Evolutionary conservation across 2,329 filamentous ascomycete species (phyloP), one percentile per base, ranked within the genome.

Genomic region (Phaeomoniella chlamydospora): DNA sequence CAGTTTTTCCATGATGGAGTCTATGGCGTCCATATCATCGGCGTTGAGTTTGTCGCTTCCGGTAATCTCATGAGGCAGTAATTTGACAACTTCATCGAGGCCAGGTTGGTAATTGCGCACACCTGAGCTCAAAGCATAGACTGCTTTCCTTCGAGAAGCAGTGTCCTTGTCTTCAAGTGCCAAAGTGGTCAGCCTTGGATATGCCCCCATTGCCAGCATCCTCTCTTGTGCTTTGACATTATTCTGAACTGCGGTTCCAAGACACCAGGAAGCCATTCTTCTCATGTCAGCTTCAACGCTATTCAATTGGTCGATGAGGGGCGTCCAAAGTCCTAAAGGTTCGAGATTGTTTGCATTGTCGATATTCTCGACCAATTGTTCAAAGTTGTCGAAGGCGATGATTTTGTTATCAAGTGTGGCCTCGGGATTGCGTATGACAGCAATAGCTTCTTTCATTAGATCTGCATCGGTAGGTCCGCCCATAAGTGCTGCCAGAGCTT

Each of bases 271-370:
- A 2, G 88, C 87, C 72, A 85, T 86, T 49, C 68, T 75, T 44
- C 87, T 69, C 50, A 94, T 65, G 43, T 90, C 81, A 4, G 67
- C 54, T 51, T 90, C 79, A 9, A 71, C 66, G 49, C 77, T 69
- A 34, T 68, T 65, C 11, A 98, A 66, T 43, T 80, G 74, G 5
- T 67, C 59, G 9, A 94, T 64, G 29, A 98, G 65, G 6, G 84
- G 84, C 9, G 72, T 70, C 90, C 90, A 98, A 18, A 96, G 68
- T 4, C 71, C 70, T 14, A 94, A 64, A 17, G 72, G 72, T 45
- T 77, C 77, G 47, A 98, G 72, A 61, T 94, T 92, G 66, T 96
- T 98, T 39, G 90, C 88, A 57, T 98, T 98, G 67, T 98, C 90
- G 48, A 96, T 75, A 43, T 74, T 77, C 65, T 94, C 86, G 49